phyloP scores from a whole-genome alignment of 2,329 filamentous ascomycete species.

The Fusarium transvaalense region DNA sequence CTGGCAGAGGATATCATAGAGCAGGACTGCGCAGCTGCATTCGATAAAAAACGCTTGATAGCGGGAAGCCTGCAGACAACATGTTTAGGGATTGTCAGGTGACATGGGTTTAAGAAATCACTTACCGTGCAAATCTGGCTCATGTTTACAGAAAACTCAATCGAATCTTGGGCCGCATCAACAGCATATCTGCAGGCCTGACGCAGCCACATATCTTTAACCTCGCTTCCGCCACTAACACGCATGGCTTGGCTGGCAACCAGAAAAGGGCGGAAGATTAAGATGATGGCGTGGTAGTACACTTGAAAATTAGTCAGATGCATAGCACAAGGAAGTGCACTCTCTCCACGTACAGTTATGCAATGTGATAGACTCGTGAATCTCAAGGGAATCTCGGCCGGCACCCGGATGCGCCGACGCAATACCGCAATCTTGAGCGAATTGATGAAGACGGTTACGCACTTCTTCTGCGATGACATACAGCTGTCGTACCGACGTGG shows the following conservation, averaged over 20 bases:
- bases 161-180: neutral
- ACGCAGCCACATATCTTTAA: neutral
- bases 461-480: neutral
- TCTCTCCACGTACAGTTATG: neutral
- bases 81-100: neutral
- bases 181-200: neutral
- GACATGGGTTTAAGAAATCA: rapidly evolving
- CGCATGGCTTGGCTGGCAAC: neutral
- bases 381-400: neutral
- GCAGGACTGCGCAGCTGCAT: neutral
- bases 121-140: neutral
- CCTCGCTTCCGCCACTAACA: neutral
- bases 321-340: rapidly evolving
- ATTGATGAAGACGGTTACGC: neutral
- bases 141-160: neutral
- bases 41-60: neutral
- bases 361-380: neutral
- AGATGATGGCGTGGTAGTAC: neutral
- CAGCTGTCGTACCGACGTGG: neutral
- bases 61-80: neutral
- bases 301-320: neutral
- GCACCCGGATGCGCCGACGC: neutral
- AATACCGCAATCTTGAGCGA: neutral
- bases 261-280: neutral
- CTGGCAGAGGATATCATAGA: neutral